Evolutionary conservation across 306 rosid genomes (phyloP), one percentile per base, ranked within the genome.

Genomic region (Prunus armeniaca): DNA sequence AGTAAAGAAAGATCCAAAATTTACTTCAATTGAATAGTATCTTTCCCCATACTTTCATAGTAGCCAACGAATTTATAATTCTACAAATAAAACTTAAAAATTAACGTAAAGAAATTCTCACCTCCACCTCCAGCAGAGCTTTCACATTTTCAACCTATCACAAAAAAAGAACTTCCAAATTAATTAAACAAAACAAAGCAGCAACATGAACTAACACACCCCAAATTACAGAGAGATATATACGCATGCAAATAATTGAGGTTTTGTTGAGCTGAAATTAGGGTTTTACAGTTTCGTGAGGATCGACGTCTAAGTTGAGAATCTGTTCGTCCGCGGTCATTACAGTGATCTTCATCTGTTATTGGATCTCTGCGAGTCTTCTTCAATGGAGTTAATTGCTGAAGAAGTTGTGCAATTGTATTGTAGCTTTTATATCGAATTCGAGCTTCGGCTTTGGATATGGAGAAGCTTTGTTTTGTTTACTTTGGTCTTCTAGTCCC

Each of bases 71-170:
- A 11, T 5, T 18, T 49, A 58, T 9, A 17, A 67, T 41, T 27
- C 60, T 14, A 12, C 65, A 25, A 60, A 24, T 22, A 24, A 55
- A 76, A 32, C 43, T 73, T 17, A 10, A 32, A 4, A 24, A 49
- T 22, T 12, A 9, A 34, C 22, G 17, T 58, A 51, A 69, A 56
- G 32, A 38, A 45, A 22, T 32, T 55, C 86, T 78, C 82, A 95
- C 97, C 90, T 95, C 98, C 63, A 95, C 97, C 82, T 92, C 97
- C 58, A 95, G 98, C 83, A 95, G 82, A 69, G 96, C 98, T 76
- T 95, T 95, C 78, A 95, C 91, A 71, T 90, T 92, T 75, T 95
- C 97, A 76, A 92, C 96, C 98, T 95, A 77, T 12, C 41, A 57
- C n/a, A 52, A 10, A 22, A 17, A 14, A 28, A 38, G 7, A 55